These are phyloP conservation scores for Sphagnum contortum DNA, from an alignment of 225 moss, liverwort and hornwort genomes.

Conservation along the genomic window DNA sequence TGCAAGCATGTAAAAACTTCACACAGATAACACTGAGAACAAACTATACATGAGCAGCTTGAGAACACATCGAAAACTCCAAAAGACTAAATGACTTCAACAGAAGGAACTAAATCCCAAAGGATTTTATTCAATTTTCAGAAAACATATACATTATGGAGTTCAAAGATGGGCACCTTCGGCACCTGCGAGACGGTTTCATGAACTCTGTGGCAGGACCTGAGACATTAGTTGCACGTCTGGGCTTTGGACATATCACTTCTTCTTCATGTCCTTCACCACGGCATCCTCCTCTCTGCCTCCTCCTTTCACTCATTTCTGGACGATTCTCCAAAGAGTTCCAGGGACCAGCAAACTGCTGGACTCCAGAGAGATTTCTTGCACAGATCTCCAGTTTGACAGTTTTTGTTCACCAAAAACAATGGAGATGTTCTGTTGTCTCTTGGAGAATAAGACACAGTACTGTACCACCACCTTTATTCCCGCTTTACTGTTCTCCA, in stretches of 20 bases:
- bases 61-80: too few relatives aligned
- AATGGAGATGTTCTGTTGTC: too few relatives aligned
- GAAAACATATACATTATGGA: not conserved
- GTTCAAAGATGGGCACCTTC: conserved; percentile 31
- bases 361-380: conserved; percentile 78
- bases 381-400: conserved; percentile 90
- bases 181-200: conserved; percentile 66
- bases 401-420: not conserved
- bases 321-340: conserved; percentile 51
- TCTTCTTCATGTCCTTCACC: conserved; percentile 67
- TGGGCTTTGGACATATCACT: conserved; percentile 86
- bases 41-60: too few relatives aligned
- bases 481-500: too few relatives aligned
- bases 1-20: too few relatives aligned
- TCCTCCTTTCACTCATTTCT: conserved; percentile 77
- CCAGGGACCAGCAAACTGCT: conserved; percentile 73
- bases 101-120: too few relatives aligned
- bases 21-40: too few relatives aligned
- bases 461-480: too few relatives aligned
- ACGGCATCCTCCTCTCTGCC: conserved; percentile 64
- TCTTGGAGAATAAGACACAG: too few relatives aligned
- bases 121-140: too few relatives aligned
- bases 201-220: conserved; percentile 60
- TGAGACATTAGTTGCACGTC: conserved; percentile 58
- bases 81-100: too few relatives aligned